Percentiles rank a stretch among this genome's conserved stretches.
Conservation (phyloP, 176 grass and related monocot genomes). For the Canna indica region DNA sequence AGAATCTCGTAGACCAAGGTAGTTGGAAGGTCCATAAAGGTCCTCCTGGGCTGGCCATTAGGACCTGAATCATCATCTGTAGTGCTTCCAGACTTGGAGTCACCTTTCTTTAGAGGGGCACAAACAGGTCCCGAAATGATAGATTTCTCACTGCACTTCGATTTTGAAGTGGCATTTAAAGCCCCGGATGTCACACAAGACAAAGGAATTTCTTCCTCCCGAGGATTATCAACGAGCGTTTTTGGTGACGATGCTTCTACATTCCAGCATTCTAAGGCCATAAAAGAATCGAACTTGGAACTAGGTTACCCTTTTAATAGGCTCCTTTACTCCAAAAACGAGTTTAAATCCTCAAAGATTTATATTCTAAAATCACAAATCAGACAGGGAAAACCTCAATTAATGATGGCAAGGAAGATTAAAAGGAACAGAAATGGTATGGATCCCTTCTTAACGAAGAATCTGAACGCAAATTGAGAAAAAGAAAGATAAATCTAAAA, state of each 20-base stretch:
- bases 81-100: slow-evolving; percentile 22
- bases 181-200: slow-evolving; percentile 1
- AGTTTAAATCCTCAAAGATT: neutral
- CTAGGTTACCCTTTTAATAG: neutral
- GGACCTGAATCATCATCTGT: slow-evolving; percentile 8
- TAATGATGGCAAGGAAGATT: neutral
- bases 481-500: neutral
- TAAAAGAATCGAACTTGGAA: slow-evolving; percentile 38
- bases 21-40: slow-evolving; percentile 60
- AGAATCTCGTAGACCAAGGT: slow-evolving; percentile 75
- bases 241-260: slow-evolving; percentile 35
- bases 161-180: neutral
- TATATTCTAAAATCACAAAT: neutral
- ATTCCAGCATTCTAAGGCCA: slow-evolving; percentile 71
- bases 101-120: slow-evolving; percentile 16
- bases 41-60: slow-evolving; percentile 22
- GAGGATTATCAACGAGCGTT: slow-evolving; percentile 20
- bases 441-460: neutral
- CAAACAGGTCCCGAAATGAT: slow-evolving; percentile 22
- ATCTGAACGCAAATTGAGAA: neutral
- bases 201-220: slow-evolving; percentile 23
- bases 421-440: neutral
- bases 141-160: slow-evolving; percentile 25
- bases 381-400: neutral
- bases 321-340: neutral